Evolutionary conservation across 2,329 filamentous ascomycete species (phyloP).

Genomic region (Pleomassaria siparia): DNA sequence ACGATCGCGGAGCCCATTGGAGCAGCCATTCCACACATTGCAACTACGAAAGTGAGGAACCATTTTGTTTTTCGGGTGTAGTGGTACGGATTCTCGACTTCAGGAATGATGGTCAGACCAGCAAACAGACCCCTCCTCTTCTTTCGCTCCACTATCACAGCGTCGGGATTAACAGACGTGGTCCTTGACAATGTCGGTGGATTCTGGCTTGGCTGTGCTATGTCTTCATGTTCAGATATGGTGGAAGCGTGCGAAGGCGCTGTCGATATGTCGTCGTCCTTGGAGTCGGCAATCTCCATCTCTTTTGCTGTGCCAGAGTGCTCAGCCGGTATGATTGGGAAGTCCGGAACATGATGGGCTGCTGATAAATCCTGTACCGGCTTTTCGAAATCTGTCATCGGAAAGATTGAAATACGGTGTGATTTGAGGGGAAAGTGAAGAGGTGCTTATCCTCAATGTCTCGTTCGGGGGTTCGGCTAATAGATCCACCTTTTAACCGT

Average conservation of each 20-base stretch:
- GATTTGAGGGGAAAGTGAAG: background rate
- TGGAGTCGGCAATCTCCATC: slow-evolving; percentile 8
- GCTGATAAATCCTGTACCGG: background rate
- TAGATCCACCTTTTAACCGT: background rate
- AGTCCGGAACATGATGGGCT: background rate
- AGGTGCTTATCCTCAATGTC: background rate
- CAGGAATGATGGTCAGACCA: slow-evolving; percentile 70
- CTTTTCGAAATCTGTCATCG: slow-evolving; percentile 14
- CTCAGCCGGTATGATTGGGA: background rate
- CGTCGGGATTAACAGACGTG: slow-evolving; percentile 39
- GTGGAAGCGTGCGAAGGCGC: slow-evolving; percentile 27
- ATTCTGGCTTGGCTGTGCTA: background rate
- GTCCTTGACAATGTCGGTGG: slow-evolving; percentile 29
- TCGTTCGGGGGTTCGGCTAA: no score
- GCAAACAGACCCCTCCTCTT: slow-evolving; percentile 73
- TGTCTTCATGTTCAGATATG: slow-evolving; percentile 16
- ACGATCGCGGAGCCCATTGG: slow-evolving; percentile 85
- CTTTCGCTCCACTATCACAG: slow-evolving; percentile 52
- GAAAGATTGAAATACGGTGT: background rate
- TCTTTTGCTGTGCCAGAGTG: slow-evolving; percentile 12
- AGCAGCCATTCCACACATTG: slow-evolving; percentile 73
- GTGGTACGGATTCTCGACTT: slow-evolving; percentile 74
- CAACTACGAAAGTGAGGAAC: slow-evolving; percentile 76
- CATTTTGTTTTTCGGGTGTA: slow-evolving; percentile 78
- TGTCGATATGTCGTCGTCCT: slow-evolving; percentile 24